Evolutionary conservation across 495 filamentous ascomycete genomes (phyloP).

Genomic region (Parathielavia appendiculata): DNA sequence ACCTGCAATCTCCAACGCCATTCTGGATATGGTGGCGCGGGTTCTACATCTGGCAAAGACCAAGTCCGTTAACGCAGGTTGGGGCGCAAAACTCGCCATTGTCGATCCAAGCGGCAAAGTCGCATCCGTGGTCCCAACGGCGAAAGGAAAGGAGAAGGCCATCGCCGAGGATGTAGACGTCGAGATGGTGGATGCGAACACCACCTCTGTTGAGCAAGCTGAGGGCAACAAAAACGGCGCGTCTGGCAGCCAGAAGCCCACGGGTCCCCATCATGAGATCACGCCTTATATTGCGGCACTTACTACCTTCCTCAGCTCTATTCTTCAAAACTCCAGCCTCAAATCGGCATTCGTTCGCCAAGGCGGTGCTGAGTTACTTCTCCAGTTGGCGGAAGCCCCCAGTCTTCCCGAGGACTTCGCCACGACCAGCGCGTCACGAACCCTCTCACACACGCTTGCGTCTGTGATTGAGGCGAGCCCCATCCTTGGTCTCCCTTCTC

Average conservation of each 20-base stretch:
- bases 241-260: slow-evolving; percentile 3
- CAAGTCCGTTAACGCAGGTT: slow-evolving; percentile 59
- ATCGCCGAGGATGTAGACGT: slow-evolving; percentile 44
- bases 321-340: slow-evolving; percentile 70
- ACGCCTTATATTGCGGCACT: slow-evolving; percentile 69
- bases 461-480: slow-evolving; percentile 78
- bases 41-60: slow-evolving; percentile 63
- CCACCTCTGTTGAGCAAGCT: not conserved
- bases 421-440: slow-evolving; percentile 56
- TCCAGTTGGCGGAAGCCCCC: slow-evolving; percentile 75
- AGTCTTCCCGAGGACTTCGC: slow-evolving; percentile 73
- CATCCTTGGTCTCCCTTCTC: slow-evolving; percentile 71
- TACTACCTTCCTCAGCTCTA: slow-evolving; percentile 67
- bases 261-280: slow-evolving; percentile 27
- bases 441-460: slow-evolving; percentile 68
- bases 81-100: slow-evolving; percentile 76
- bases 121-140: slow-evolving; percentile 1
- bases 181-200: slow-evolving; percentile 52
- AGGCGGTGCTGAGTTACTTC: slow-evolving; percentile 75
- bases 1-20: slow-evolving; percentile 67
- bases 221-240: slow-evolving; percentile 7
- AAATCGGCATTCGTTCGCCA: slow-evolving; percentile 70
- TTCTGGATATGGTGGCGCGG: slow-evolving; percentile 77
- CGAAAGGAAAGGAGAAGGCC: slow-evolving; percentile 41
- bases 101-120: slow-evolving; percentile 45